Base-by-base conservation (phyloP, 192 early-diverging fungal species). In the Linnemannia schmuckeri region DNA sequence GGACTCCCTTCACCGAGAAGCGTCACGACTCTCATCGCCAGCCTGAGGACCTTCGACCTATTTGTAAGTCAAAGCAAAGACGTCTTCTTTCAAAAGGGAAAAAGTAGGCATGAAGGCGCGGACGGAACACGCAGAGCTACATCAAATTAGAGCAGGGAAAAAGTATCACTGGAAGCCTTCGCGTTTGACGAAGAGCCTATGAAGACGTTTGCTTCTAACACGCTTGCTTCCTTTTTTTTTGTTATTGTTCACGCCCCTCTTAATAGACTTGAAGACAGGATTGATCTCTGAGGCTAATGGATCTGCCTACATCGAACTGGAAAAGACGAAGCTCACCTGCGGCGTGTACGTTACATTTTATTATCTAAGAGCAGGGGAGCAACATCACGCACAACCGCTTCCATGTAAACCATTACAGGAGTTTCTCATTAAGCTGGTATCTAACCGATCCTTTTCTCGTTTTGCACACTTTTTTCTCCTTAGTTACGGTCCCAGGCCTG, bases 401-500 rank as follows among this genome's bases (percentile, higher is more conserved):
- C 37, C 37, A 37, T 37, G 37, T 1, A 37, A 37, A 37, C 54
- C 27, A 35, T 49, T n/a, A 33, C 46, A n/a, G 70, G 47, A 27
- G 22, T 63, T 46, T 46, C 3, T 15, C 44, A 46, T 10, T 0
- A 46, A 12, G 12, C 44, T 30, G n/a, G 33, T 54, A 38, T 71
- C 63, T 5, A 52, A 52, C 49, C 17, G 20, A 52, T 13, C 40
- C 30, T 46, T 46, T 42, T 38, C 8, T 22, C 12, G 15, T 69
- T 3, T 44, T 33, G 2, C 30, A 75, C 37, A 44, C 42, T 12
- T 69, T 70, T 27, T 10, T 69, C 66, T 22, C 18, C 37, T 57
- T 40, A 96, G 95, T 24, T 95, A 95, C 83, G 94, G 95, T 41
- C 95, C 95, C 0, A 91, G 94, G 27, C 94, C 93, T 72, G 85